Evolutionary conservation across 2,329 filamentous ascomycete species (phyloP), one percentile per base, ranked within the genome.

Genomic region (Myriosclerotinia scirpicola): DNA sequence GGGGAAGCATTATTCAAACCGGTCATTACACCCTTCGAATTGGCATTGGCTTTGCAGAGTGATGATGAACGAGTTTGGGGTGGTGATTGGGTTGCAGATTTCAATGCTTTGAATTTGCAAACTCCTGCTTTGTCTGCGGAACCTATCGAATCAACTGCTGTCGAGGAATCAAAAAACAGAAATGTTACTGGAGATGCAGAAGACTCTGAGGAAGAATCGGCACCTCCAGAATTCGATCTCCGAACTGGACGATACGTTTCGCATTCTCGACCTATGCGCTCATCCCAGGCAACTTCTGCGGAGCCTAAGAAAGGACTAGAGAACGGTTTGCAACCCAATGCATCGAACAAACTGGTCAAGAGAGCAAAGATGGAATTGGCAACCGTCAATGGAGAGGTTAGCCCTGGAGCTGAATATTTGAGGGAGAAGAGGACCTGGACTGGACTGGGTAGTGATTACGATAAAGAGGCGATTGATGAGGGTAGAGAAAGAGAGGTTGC

Each of bases 21-120:
- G 0, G 88, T 98, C 12, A 87, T 98, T 52, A 99, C 95, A n/a
- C 94, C 94, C 0, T 98, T 96, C 76, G 95, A 99, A 81, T 81
- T 98, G 65, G 88, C 87, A 64, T 80, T 97, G 56, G 91, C 92
- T 5, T 79, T 99, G 69, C 83, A 87, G 78, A 83, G 84, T 17
- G 93, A 97, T 75, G 84, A 87, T 42, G 86, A 89, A 75, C 85
- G 94, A 67, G 81, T 93, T 0, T 97, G 94, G 93, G 92, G 90
- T 0, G 90, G 90, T 0, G 87, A 90, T 72, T 98, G 95, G 95
- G 90, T 89, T 80, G 92, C 89, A 11, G 92, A 95, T 69, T 96
- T 96, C 69, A 88, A 92, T 73, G 85, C 83, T 30, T 79, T 96
- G 20, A 40, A 50, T 20, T 15, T 55, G 15, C 30, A 66, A 54